Conservation (phyloP, 2,329 filamentous ascomycete genomes). For the Penicillium sp. region DNA sequence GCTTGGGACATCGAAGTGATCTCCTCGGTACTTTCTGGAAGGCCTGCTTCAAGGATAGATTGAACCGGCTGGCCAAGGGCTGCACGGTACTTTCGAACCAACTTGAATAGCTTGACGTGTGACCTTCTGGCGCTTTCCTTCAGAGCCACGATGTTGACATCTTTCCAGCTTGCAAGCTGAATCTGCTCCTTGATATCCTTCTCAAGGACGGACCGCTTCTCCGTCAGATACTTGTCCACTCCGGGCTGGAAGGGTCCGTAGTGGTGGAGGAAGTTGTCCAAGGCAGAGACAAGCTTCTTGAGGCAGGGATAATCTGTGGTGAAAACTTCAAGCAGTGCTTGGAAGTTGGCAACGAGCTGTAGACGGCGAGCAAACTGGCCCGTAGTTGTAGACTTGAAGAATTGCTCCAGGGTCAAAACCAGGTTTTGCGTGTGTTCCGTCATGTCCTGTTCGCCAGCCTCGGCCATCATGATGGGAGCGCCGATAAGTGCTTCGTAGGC, state of each 20-base stretch:
- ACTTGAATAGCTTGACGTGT: slow-evolving; percentile 86
- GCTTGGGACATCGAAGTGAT: slow-evolving; percentile 17
- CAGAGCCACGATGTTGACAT: slow-evolving; percentile 88
- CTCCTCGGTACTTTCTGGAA: slow-evolving; percentile 37
- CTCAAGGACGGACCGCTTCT: slow-evolving; percentile 73
- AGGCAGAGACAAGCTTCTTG: slow-evolving; percentile 59
- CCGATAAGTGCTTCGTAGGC: slow-evolving; percentile 87
- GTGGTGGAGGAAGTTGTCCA: slow-evolving; percentile 75
- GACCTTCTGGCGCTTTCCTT: slow-evolving; percentile 86
- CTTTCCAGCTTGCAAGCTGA: slow-evolving; percentile 93
- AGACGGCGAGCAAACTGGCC: slow-evolving; percentile 79
- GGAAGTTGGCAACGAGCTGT: slow-evolving; percentile 62
- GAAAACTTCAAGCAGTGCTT: slow-evolving; percentile 65
- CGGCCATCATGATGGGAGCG: slow-evolving; percentile 66
- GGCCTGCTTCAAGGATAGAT: slow-evolving; percentile 48
- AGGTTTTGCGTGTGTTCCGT: slow-evolving; percentile 65
- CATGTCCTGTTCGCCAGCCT: slow-evolving; percentile 60
- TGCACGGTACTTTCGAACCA: slow-evolving; percentile 84
- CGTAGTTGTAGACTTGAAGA: slow-evolving; percentile 74
- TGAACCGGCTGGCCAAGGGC: slow-evolving; percentile 76
- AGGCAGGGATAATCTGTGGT: slow-evolving; percentile 60
- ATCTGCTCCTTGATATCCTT: slow-evolving; percentile 93
- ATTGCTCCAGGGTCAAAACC: slow-evolving; percentile 73
- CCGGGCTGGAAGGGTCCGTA: slow-evolving; percentile 69
- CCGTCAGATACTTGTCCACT: slow-evolving; percentile 64